phyloP scores from a whole-genome alignment of 257 asterid species.

The Scutellaria minor region DNA sequence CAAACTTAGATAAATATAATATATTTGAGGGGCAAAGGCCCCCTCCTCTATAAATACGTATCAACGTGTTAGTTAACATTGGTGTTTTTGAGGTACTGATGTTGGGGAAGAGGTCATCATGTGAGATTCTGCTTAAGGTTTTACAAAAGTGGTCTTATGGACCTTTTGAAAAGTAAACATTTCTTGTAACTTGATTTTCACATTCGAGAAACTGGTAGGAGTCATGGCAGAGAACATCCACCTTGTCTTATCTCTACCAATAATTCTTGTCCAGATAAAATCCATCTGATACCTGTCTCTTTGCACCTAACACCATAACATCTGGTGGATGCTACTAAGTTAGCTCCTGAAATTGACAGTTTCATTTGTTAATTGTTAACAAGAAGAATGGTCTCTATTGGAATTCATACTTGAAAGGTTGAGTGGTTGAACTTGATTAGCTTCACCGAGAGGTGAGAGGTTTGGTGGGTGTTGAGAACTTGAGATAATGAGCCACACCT shows the following conservation, averaged over 20 bases:
- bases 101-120: not conserved
- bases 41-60: not conserved
- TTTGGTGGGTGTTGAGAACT: constrained; percentile 19
- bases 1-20: constrained; percentile 7
- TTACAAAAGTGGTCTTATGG: constrained; percentile 8
- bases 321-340: constrained; percentile 13
- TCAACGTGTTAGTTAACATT: not conserved
- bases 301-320: constrained; percentile 16
- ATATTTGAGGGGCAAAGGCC: not conserved
- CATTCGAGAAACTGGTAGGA: not conserved
- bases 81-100: constrained; percentile 16
- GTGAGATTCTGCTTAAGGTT: constrained; percentile 8
- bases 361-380: not conserved
- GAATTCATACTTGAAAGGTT: not conserved
- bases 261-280: not conserved
- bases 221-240: constrained; percentile 8
- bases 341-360: not conserved
- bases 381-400: not conserved
- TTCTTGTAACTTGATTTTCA: not conserved
- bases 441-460: constrained; percentile 18
- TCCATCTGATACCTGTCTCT: constrained; percentile 3
- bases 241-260: not conserved
- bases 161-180: not conserved
- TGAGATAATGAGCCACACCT: constrained; percentile 17
- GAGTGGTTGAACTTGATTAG: constrained; percentile 14